Base-by-base conservation (phyloP, 2,329 filamentous ascomycete genomes). In the Aspergillus vadensis region DNA sequence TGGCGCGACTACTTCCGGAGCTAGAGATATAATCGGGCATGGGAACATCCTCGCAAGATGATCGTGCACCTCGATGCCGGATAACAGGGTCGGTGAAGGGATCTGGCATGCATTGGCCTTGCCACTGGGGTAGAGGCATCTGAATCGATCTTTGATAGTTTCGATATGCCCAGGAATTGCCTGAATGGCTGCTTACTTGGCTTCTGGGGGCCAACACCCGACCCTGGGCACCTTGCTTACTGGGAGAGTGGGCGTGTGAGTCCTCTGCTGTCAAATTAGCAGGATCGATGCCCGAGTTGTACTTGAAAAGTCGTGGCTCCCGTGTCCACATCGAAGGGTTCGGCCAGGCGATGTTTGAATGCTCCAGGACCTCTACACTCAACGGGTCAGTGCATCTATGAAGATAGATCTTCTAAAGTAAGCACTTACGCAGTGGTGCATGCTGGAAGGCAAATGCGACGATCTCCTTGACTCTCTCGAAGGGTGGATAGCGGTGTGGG, bases 361-460 rank as follows among this genome's bases (percentile, higher is more conserved):
- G 82, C 74, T 95, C 90, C 30, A 96, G 82, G 23, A 93, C 80
- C 44, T 90, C 91, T 91, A 65, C 15, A 32, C 21, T 19, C n/a
- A 17, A 15, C 19, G 48, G 15, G 55, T 73, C 23, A 72, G 59
- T 38, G 44, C 27, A 48, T 14, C 8, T 47, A 25, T 27, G 8
- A 2, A 43, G 19, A 19, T 9, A n/a, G 43, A 12, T 30, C 12
- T 15, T 10, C 15, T 10, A 23, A 43, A 30, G 15, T 21, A 21
- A 30, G 8, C 27, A 76, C 82, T 66, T 79, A 94, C 91, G 83
- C 57, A 90, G 77, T 1, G 92, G 91, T 36, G 90, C 92, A 79
- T 95, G 91, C 70, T 95, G 91, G 69, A 96, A 96, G 1, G 91
- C 88, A 74, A 96, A 95, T 14, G 85, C 85, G 23, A 92, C 85